Base-by-base conservation (phyloP, 148 eudicot genomes). In the Limonium bicolor region DNA sequence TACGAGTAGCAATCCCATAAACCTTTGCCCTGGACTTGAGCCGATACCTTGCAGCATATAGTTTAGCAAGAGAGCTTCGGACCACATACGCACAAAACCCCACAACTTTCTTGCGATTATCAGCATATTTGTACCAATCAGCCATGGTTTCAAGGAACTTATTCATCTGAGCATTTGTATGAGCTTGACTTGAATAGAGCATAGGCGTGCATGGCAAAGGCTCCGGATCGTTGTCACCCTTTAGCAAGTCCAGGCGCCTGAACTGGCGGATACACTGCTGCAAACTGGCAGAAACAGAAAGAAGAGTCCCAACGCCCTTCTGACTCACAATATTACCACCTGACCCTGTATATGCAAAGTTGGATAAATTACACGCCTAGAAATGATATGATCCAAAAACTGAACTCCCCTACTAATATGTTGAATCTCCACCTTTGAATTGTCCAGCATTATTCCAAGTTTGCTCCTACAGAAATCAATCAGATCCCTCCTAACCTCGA, bases 61-160 rank as follows among this genome's bases (percentile, higher is more conserved):
- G 25, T 60, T 90, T 90, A 41, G 93, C 93, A 48, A 90, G 49
- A 48, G 99, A 90, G 71, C 88, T 84, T 3, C 99, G 79, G 18
- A 90, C 67, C 41, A 90, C 85, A 67, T 90, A 90, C 15, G 99
- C 93, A 69, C 86, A 80, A 64, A 90, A 90, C 1, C 88, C 99
- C 34, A 84, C 85, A 64, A 82, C 65, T 53, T 90, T 90, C 56
- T 85, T 90, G 22, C 99, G 68, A 48, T 90, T 90, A 57, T 90
- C 99, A 23, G 99, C 99, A 46, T 75, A 90, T 64, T 69, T 68
- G 44, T 74, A 90, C 99, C 99, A 90, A 62, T 90, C 99, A 21
- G 95, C 93, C 93, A 90, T 84, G 28, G 93, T 80, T 61, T 90
- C 99, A 13, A 90, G 93, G 27, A 90, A 78, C 66, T 90, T 90